Evolutionary conservation across 345 rosid genomes (phyloP), one percentile per base, ranked within the genome.

Genomic region (Lumnitzera racemosa): DNA sequence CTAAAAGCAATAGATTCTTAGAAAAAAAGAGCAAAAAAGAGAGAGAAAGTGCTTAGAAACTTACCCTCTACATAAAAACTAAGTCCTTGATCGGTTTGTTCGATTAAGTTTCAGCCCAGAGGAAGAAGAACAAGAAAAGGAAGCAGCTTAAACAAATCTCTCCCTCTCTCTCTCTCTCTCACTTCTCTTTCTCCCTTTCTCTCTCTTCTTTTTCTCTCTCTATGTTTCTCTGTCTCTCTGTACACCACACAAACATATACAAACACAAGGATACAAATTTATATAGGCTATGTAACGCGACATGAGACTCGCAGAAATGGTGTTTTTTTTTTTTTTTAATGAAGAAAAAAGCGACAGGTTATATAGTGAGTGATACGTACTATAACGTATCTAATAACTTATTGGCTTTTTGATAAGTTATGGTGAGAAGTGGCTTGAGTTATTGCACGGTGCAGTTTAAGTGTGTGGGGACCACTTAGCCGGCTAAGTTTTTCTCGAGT

Each of bases 401-500:
- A 13, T 58, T 29, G 0, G 5, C 0, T 9, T 8, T 0, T 0
- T 12, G 61, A 81, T 68, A 78, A 25, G 59, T 5, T 0, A 0
- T 12, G 0, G 0, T 12, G 61, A 86, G 74, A 77, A 11, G 58
- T 0, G 0, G 0, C 0, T 0, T 0, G 0, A 0, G 61, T 64
- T 72, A 72, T 82, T 64, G 81, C 59, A 0, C 76, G 59, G 64
- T 24, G 0, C 4, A 0, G 11, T 36, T 36, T 36, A 36, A 36
- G 24, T 46, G 17, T 15, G 24, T 61, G 55, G 80, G 72, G 60
- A 76, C 84, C 70, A 62, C 78, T 71, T 63, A 83, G 84, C 96
- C 95, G 92, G 84, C 91, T 84, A 54, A 70, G 12, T 31, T 64
- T 83, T 78, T 15, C 76, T 81, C 81, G 61, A 81, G 75, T 69